Base-by-base conservation (phyloP, 805 yeast species). In the Cyberlindnera sargentensis region DNA sequence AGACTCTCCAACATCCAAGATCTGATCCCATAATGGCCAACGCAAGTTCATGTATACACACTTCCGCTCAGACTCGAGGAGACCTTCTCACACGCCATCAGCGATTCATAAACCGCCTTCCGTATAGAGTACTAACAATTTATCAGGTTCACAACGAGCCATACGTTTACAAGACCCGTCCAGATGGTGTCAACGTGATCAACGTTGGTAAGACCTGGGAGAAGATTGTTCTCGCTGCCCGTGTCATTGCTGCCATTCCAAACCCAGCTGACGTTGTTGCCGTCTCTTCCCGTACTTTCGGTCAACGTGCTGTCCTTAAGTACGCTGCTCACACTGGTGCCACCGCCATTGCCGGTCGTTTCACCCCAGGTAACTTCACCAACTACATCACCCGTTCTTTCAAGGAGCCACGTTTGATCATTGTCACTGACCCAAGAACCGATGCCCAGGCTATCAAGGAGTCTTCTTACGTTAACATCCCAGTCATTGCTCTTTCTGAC, bases 291-390 rank as follows among this genome's bases (percentile, higher is more conserved):
- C 91, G 98, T 82, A 90, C 97, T 65, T 91, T 86, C 78, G 99
- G 99, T 70, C 99, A 93, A 81, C 93, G 99, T 82, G 99, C 99
- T 69, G 99, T 91, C 62, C 84, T 93, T 75, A 93, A 93, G 81
- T 93, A 84, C 70, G 97, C 99, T 70, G 87, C 96, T 65, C 98
- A 93, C 90, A 90, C 98, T 65, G 98, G 98, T 75, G 96, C 99
- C 62, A 91, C 98, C 63, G 90, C 99, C 71, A 91, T 93, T 78
- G 99, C 99, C 65, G 99, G 99, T 78, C 89, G 99, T 81, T 93
- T 93, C 86, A 93, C 99, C 66, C 99, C 99, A 77, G 99, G 99
- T 87, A 83, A 85, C 80, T 93, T 93, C 93, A 93, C 99, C 72
- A 93, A 93, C 82, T 93, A 93, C 81, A 93, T 91, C 81, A 93